A percentile compares a stretch with the other conserved stretches of the same genome.
phyloP scores from a whole-genome alignment of 495 filamentous ascomycete genomes.

The Chaetomium cochliodes region DNA sequence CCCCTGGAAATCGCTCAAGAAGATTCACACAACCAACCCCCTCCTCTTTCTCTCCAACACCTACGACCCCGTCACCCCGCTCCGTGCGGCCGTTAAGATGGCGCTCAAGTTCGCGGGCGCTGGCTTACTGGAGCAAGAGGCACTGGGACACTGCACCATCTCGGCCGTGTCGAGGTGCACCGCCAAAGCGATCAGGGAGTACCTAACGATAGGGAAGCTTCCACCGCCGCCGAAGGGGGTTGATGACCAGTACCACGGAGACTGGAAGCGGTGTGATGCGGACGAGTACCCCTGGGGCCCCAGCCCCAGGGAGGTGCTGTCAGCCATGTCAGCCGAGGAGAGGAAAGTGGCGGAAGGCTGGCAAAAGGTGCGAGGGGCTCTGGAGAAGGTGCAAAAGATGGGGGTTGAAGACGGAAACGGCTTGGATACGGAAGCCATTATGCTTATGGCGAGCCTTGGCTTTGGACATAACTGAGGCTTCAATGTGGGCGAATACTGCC shows the following conservation, averaged over 20 bases:
- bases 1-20: constrained; percentile 1
- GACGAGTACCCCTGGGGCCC: constrained; percentile 38
- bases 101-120: constrained; percentile 47
- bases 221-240: constrained; percentile 38
- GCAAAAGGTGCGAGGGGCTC: background rate
- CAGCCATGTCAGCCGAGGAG: background rate
- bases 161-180: constrained; percentile 43
- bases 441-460: background rate
- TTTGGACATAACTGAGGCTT: too few species aligned
- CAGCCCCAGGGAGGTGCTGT: background rate
- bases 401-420: background rate
- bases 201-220: constrained; percentile 42
- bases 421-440: background rate
- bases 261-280: constrained; percentile 44
- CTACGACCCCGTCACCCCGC: constrained; percentile 60
- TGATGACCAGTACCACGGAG: constrained; percentile 30
- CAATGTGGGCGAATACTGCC: background rate
- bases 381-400: background rate
- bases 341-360: constrained; percentile 5
- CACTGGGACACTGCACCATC: constrained; percentile 46
- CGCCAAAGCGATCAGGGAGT: constrained; percentile 39
- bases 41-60: constrained; percentile 60
- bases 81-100: constrained; percentile 53
- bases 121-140: constrained; percentile 47
- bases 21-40: constrained; percentile 54